A percentile compares a stretch with the other conserved stretches of the same genome.
These are phyloP conservation scores for Cylindrotheca fusiformis DNA, from an alignment of 108 stramenopile genomes.

Conservation along the genomic window DNA sequence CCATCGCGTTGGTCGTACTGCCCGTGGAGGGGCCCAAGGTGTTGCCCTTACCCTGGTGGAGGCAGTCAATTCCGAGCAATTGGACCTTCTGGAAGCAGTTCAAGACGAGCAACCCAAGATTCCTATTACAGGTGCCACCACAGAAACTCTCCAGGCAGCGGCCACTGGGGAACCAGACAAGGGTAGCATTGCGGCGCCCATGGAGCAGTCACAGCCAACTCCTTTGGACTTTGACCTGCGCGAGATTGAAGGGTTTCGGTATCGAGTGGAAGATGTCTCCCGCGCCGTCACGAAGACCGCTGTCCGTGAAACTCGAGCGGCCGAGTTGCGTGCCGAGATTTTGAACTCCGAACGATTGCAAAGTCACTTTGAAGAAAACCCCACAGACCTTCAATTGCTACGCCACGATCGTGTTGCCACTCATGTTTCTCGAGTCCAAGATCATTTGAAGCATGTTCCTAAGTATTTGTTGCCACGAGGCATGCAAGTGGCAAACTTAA, in stretches of 20 bases:
- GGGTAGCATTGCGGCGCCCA: not conserved
- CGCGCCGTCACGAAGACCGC: constrained; percentile 86
- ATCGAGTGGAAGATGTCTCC: constrained; percentile 94
- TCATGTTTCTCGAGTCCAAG: constrained; percentile 77
- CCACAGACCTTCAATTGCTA: constrained; percentile 82
- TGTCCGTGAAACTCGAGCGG: constrained; percentile 88
- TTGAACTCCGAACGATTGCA: constrained; percentile 91
- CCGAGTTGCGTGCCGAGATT: constrained; percentile 92
- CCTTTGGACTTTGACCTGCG: constrained; percentile 92
- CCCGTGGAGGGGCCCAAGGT: constrained; percentile 93
- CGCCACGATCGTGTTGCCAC: constrained; percentile 83
- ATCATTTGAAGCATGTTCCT: constrained; percentile 90
- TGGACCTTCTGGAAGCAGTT: constrained; percentile 52
- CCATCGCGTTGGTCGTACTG: constrained; percentile 98
- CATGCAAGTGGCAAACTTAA: constrained; percentile 84
- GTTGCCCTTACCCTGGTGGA: constrained; percentile 91
- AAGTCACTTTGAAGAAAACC: constrained; percentile 94
- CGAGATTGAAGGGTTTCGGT: constrained; percentile 96
- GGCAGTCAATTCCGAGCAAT: constrained; percentile 43
- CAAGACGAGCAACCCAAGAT: constrained; percentile 85
- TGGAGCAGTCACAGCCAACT: constrained; percentile 79
- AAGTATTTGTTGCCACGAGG: constrained; percentile 92
- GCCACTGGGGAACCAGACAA: not conserved
- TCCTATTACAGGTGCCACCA: constrained; percentile 29
- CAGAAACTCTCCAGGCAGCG: constrained; percentile 48